Base-by-base conservation (phyloP, 257 asterid species). In the Penstemon eatonii region DNA sequence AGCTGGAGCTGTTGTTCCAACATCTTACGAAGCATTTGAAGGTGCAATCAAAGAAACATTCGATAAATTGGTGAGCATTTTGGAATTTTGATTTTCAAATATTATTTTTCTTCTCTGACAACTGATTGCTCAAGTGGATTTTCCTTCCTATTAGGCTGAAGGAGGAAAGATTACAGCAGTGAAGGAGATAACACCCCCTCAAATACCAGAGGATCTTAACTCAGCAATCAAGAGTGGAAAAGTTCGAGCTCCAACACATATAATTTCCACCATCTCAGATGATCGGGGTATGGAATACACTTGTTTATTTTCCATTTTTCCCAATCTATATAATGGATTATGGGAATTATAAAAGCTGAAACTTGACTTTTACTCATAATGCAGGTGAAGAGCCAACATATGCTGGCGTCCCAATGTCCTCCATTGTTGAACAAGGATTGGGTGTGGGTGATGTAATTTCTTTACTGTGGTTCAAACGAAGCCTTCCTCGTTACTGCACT, bases 211-310 rank as follows among this genome's bases (percentile, higher is more conserved):
- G 86, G 99, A 94, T 84, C 97, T 94, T 58, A 87, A 70, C 78
- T 77, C 80, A 4, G 98, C 98, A 75, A 94, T 94, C 75, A 91
- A 91, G 88, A 89, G 98, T 60, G 97, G 99, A 51, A 94, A 94
- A 91, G 96, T 91, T 70, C 84, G 98, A 65, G 99, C 99, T 69
- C 99, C 99, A 75, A 94, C 99, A 51, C 99, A 94, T 73, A 89
- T 94, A 64, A 94, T 94, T 77, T 87, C 99, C 73, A 94, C 99
- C 56, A 91, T 94, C 76, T 94, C 99, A 71, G 99, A 94, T 59
- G 99, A 94, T 71, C 86, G 99, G 80, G 99, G 99, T 90, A 76
- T 8, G 60, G 63, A 61, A 56, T 63, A 10, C 55, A 45, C 18
- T 71, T 41, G 19, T 54, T n/a, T 65, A 47, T 36, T 70, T 51